phyloP scores from a whole-genome alignment of 805 yeast species.

The Metschnikowia orientalis region DNA sequence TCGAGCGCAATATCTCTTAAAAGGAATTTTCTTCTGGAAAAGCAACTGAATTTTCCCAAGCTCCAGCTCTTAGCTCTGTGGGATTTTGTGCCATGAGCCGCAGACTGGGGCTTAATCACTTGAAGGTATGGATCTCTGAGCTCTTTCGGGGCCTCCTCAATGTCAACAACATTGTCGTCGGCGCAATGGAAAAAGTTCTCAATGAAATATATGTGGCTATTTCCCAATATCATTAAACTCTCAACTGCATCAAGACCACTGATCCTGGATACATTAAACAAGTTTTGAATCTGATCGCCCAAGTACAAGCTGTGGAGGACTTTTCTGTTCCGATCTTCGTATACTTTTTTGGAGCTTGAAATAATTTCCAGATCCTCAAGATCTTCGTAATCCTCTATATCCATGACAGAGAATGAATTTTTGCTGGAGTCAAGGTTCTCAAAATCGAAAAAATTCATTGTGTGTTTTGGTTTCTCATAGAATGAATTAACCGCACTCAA shows the following conservation, averaged over 20 bases:
- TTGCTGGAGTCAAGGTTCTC: conserved; percentile 25
- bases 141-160: conserved; percentile 57
- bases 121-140: conserved; percentile 67
- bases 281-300: conserved; percentile 65
- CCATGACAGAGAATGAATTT: conserved; percentile 11
- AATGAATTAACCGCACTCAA: conserved; percentile 18
- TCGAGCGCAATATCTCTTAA: conserved; percentile 80
- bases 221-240: conserved; percentile 69
- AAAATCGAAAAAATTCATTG: conserved; percentile 15
- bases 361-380: conserved; percentile 15
- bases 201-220: conserved; percentile 59
- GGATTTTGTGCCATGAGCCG: conserved; percentile 20
- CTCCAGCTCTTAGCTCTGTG: conserved; percentile 61
- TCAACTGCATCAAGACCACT: conserved; percentile 75
- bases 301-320: conserved; percentile 63
- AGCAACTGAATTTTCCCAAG: conserved; percentile 52
- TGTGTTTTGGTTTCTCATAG: conserved; percentile 16
- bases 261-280: conserved; percentile 74
- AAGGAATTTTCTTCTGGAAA: conserved; percentile 70
- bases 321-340: conserved; percentile 70
- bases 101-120: conserved; percentile 49
- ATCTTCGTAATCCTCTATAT: conserved; percentile 23
- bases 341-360: conserved; percentile 14
- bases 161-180: conserved; percentile 53
- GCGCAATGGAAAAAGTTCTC: conserved; percentile 61